A percentile compares a stretch with the other conserved stretches of the same genome.
Conservation (phyloP, 2,329 filamentous ascomycete species). For the Basipetospora chlamydospora region DNA sequence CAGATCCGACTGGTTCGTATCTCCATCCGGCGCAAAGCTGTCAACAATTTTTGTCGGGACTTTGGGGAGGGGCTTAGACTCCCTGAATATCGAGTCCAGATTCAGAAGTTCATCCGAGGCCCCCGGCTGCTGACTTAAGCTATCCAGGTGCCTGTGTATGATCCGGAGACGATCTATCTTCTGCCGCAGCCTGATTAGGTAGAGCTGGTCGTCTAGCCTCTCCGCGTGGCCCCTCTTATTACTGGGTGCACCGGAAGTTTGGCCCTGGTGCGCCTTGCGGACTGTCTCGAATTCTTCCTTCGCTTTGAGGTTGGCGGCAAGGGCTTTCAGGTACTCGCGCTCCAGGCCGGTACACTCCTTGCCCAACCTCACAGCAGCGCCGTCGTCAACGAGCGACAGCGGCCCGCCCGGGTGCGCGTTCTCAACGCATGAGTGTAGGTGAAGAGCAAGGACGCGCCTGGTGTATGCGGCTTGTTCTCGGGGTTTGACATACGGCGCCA, state of each 20-base stretch:
- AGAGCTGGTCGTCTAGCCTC: slow-evolving; percentile 33
- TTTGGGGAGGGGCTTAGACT: slow-evolving; percentile 27
- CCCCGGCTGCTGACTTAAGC: slow-evolving; percentile 35
- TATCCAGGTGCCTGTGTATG: slow-evolving; percentile 35
- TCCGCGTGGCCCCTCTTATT: not conserved
- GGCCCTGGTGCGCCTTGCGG: slow-evolving; percentile 12
- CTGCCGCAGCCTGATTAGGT: slow-evolving; percentile 33
- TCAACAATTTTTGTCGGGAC: slow-evolving; percentile 38
- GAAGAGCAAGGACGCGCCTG: slow-evolving; percentile 36
- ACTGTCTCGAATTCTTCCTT: slow-evolving; percentile 29
- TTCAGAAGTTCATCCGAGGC: slow-evolving; percentile 35
- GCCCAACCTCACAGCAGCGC: slow-evolving; percentile 18
- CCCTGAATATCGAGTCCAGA: slow-evolving; percentile 30
- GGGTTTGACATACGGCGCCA: slow-evolving; percentile 39
- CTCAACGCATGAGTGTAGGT: slow-evolving; percentile 33
- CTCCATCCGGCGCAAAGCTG: slow-evolving; percentile 29
- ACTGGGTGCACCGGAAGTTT: not conserved
- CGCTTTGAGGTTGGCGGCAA: slow-evolving; percentile 37
- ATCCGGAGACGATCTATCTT: slow-evolving; percentile 35
- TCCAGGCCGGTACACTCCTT: slow-evolving; percentile 31
- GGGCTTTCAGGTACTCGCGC: slow-evolving; percentile 38
- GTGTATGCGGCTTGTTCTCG: slow-evolving; percentile 43
- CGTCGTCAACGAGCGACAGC: slow-evolving; percentile 31
- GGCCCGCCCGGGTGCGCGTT: slow-evolving; percentile 27
- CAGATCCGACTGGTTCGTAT: slow-evolving; percentile 24